Evolutionary conservation across 1,284 basidiomycete species (phyloP).

Genomic region (Phylloboletellus chloephorus): DNA sequence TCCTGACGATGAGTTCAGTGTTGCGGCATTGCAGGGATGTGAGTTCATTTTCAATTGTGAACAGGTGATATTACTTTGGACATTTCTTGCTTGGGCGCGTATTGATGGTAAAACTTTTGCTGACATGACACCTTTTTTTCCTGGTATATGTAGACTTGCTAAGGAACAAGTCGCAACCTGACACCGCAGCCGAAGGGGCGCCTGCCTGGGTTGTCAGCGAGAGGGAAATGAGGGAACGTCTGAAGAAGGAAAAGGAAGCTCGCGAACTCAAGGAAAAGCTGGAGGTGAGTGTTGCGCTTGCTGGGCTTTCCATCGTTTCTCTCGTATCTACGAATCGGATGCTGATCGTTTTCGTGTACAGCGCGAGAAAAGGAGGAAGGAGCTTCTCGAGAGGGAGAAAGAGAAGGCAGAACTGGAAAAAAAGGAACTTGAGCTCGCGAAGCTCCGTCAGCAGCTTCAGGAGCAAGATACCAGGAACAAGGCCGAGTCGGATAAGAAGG

Average conservation of each 20-base stretch:
- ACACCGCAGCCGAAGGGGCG: constrained; percentile 60
- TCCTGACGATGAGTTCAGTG: constrained; percentile 76
- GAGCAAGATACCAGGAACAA: constrained; percentile 45
- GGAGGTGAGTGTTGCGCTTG: constrained; percentile 43
- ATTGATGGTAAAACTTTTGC: constrained; percentile 17
- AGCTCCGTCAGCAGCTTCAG: constrained; percentile 46
- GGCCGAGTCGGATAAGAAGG: constrained; percentile 32
- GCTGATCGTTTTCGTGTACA: constrained; percentile 28
- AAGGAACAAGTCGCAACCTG: constrained; percentile 74
- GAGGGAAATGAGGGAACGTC: constrained; percentile 62
- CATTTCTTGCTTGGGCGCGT: constrained; percentile 7
- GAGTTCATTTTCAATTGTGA: constrained; percentile 35
- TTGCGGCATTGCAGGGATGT: constrained; percentile 84
- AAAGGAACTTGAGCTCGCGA: constrained; percentile 36
- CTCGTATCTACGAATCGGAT: constrained; percentile 1
- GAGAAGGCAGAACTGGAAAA: constrained; percentile 37
- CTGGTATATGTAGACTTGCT: constrained; percentile 51
- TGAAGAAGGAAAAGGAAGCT: constrained; percentile 65
- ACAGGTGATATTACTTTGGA: constrained; percentile 4
- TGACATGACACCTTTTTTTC: constrained; percentile 14
- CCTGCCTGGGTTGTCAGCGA: constrained; percentile 66
- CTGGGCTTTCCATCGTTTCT: constrained; percentile 14
- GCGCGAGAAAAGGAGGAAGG: constrained; percentile 58
- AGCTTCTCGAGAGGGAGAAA: constrained; percentile 42
- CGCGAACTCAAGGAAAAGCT: constrained; percentile 57